Conservation (phyloP, 78 protist genomes). For the Dictyostelium citrinum region DNA sequence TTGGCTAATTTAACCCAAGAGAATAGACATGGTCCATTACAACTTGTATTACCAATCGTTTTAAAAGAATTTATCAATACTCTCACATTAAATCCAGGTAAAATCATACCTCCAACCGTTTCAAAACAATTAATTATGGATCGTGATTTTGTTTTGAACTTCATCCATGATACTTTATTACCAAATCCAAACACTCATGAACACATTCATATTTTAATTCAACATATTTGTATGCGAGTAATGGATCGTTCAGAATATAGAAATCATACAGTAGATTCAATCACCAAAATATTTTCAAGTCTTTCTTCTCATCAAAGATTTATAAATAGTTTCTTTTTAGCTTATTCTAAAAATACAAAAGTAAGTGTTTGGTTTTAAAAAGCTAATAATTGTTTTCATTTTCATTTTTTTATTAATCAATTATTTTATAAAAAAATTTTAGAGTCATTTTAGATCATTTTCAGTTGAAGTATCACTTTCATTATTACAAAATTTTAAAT, state of each 20-base stretch:
- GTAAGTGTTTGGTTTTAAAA: neutral
- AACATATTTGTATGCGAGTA: constrained; percentile 63
- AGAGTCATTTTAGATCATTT: constrained; percentile 31
- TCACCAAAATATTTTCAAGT: neutral
- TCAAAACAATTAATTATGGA: constrained; percentile 7
- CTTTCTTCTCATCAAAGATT: neutral
- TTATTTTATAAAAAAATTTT: neutral
- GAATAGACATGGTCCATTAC: constrained; percentile 7
- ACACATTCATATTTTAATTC: neutral
- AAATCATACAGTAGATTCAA: neutral
- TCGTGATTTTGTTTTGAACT: constrained; percentile 17
- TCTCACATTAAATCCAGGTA: constrained; percentile 1
- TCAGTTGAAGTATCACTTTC: constrained; percentile 54
- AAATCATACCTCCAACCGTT: neutral
- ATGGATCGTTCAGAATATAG: constrained; percentile 64
- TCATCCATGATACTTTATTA: neutral
- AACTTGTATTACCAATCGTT: neutral
- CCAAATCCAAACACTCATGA: neutral
- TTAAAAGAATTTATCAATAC: constrained; percentile 23
- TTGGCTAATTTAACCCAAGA: neutral
- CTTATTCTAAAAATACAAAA: constrained; percentile 36
- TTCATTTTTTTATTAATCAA: neutral
- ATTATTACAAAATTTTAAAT: constrained; percentile 1
- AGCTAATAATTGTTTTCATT: neutral
- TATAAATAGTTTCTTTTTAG: constrained; percentile 7